A percentile compares a stretch with the other conserved stretches of the same genome.
phyloP scores from a whole-genome alignment of 2,329 filamentous ascomycete species.

The Monilinia fructigena region DNA sequence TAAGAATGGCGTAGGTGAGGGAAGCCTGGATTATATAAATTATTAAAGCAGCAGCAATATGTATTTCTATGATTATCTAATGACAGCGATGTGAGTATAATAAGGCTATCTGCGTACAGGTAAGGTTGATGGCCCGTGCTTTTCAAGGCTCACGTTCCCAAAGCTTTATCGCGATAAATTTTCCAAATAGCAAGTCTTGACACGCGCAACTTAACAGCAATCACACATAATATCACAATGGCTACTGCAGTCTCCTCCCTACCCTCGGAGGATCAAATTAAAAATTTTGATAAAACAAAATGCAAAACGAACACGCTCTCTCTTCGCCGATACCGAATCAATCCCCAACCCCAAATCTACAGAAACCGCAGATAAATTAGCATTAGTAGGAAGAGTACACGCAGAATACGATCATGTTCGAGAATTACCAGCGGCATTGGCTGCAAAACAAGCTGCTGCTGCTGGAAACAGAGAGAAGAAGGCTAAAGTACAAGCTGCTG shows the following conservation, averaged over 20 bases:
- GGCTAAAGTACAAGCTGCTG: constrained; percentile 50
- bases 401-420: constrained; percentile 75
- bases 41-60: constrained; percentile 17
- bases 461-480: constrained; percentile 60
- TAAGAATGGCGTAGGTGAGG: too few species aligned
- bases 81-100: too few species aligned
- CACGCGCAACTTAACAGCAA: constrained; percentile 10
- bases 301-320: constrained; percentile 44
- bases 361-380: constrained; percentile 37
- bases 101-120: too few species aligned
- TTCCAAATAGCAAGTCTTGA: constrained; percentile 11
- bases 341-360: constrained; percentile 30
- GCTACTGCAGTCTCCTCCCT: constrained; percentile 15
- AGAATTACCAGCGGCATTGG: constrained; percentile 73
- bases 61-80: neutral
- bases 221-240: constrained; percentile 17
- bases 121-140: neutral
- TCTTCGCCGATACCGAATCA: constrained; percentile 41
- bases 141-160: constrained; percentile 13
- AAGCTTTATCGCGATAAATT: constrained; percentile 23
- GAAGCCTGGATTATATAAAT: neutral
- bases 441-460: constrained; percentile 72
- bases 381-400: constrained; percentile 39
- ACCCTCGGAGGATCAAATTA: constrained; percentile 38
- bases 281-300: constrained; percentile 45